A percentile compares a stretch with the other conserved stretches of the same genome.
Conservation (phyloP, 2,329 filamentous ascomycete species). For the Bipolaris victoriae region DNA sequence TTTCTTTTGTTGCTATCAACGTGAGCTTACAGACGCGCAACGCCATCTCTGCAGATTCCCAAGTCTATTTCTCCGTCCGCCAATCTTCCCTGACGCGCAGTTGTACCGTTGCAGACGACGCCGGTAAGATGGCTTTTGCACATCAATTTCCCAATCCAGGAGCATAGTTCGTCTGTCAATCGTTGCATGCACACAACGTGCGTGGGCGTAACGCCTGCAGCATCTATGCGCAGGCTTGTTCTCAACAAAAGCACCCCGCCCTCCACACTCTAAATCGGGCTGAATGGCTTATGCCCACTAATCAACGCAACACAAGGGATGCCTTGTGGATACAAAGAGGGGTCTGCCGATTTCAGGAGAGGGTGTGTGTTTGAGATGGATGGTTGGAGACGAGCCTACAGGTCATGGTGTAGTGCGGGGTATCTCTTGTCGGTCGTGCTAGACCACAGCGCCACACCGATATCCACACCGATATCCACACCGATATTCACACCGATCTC, state of each 20-base stretch:
- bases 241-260: constrained; percentile 29
- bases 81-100: constrained; percentile 5
- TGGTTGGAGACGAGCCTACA: not conserved
- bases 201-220: constrained; percentile 29
- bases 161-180: not conserved
- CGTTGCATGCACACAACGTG: constrained; percentile 20
- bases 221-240: constrained; percentile 20
- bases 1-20: not conserved
- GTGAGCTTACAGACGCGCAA: constrained; percentile 5
- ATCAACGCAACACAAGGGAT: not conserved
- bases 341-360: not conserved
- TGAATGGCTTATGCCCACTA: constrained; percentile 3
- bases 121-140: constrained; percentile 2
- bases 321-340: not conserved
- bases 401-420: constrained; percentile 6
- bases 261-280: constrained; percentile 13
- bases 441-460: not conserved
- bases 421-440: not conserved
- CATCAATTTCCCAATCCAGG: constrained; percentile 2
- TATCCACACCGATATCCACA: constrained; percentile 2
- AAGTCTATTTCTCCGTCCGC: not conserved
- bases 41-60: constrained; percentile 3
- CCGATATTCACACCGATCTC: constrained; percentile 1
- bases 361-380: not conserved
- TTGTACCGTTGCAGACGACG: not conserved